These are phyloP conservation scores for Xylogone sp. DNA, from an alignment of 2,329 filamentous ascomycete species.

Conservation along the genomic window DNA sequence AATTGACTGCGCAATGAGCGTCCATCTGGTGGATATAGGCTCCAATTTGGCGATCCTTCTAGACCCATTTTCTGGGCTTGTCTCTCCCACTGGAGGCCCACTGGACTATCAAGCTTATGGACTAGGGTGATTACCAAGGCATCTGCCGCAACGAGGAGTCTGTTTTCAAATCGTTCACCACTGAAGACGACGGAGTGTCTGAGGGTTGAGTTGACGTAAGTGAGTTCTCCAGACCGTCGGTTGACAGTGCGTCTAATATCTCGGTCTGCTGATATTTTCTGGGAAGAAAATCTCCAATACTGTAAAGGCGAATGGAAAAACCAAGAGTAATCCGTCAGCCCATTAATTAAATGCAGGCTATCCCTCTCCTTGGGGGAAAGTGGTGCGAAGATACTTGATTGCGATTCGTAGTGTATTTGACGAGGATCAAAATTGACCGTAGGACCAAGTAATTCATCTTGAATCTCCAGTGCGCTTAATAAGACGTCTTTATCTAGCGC, in stretches of 20 bases:
- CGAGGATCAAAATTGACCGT: conserved; percentile 53
- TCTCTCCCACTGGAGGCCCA: conserved; percentile 63
- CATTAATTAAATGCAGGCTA: conserved; percentile 55
- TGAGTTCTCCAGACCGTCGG: conserved; percentile 54
- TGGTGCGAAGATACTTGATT: conserved; percentile 3
- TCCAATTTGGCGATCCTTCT: conserved; percentile 50
- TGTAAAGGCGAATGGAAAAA: conserved; percentile 80
- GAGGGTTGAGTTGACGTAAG: conserved; percentile 69
- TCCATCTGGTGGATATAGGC: conserved; percentile 59
- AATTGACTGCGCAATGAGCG: conserved; percentile 52
- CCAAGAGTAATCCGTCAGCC: conserved; percentile 61
- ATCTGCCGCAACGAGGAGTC: conserved; percentile 66
- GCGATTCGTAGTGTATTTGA: conserved; percentile 10
- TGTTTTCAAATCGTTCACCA: conserved; percentile 71
- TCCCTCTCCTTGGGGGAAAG: conserved; percentile 40
- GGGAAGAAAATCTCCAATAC: conserved; percentile 70
- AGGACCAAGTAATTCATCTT: conserved; percentile 63
- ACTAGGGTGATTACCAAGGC: conserved; percentile 75
- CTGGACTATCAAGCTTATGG: conserved; percentile 60
- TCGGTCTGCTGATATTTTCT: conserved; percentile 53
- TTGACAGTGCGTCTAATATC: conserved; percentile 70
- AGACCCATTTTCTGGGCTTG: conserved; percentile 52
- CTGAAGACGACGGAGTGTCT: conserved; percentile 78
- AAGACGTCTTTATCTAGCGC: conserved; percentile 65
- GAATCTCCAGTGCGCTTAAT: conserved; percentile 62